phyloP scores from a whole-genome alignment of 352 stramenopile species.

The Pythium insidiosum region DNA sequence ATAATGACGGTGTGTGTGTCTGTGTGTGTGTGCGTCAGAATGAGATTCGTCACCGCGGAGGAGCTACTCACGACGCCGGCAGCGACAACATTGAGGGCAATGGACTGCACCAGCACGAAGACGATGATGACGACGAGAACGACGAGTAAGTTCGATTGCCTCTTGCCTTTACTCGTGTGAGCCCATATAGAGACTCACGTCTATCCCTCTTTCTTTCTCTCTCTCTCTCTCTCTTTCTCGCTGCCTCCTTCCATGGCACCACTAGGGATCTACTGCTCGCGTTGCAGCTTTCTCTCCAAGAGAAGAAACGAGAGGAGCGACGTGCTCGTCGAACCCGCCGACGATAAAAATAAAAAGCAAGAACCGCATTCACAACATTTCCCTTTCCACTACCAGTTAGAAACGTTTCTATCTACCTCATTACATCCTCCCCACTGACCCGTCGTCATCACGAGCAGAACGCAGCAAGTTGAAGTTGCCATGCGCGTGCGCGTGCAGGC shows the following conservation, averaged over 20 bases:
- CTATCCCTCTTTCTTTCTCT: no score
- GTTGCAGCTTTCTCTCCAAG: conserved; percentile 47
- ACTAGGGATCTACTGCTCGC: conserved; percentile 52
- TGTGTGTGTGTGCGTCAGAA: conserved; percentile 25
- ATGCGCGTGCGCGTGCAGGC: conserved; percentile 24
- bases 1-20: neutral
- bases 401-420: no score
- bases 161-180: neutral
- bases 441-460: no score
- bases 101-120: conserved; percentile 6
- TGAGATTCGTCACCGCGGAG: conserved; percentile 59
- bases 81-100: conserved; percentile 5
- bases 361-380: no score
- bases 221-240: no score
- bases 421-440: no score
- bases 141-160: conserved; percentile 28
- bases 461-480: no score
- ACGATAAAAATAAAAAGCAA: conserved; percentile 29
- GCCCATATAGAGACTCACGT: no score
- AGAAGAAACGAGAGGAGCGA: conserved; percentile 56
- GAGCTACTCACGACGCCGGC: no score
- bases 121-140: conserved; percentile 27
- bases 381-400: no score
- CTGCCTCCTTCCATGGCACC: neutral
- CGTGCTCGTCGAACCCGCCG: conserved; percentile 27